phyloP scores from a whole-genome alignment of 2,329 filamentous ascomycete species.

The Epichloe gansuensis region DNA sequence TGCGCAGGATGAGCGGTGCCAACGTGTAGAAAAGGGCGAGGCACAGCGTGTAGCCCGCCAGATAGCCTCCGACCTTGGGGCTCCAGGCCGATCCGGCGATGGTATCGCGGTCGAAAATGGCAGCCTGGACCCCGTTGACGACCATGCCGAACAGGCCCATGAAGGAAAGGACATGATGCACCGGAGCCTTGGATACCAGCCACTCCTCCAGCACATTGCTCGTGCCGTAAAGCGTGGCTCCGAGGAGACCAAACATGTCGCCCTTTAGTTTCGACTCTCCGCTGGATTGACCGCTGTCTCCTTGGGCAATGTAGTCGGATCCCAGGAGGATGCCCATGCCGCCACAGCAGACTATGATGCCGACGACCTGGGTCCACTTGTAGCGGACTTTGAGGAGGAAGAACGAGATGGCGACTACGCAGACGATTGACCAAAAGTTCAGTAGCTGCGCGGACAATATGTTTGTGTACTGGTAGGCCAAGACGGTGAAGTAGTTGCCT shows the following conservation, averaged over 20 bases:
- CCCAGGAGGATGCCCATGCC: slow-evolving; percentile 80
- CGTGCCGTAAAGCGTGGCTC: slow-evolving; percentile 83
- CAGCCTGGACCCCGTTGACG: slow-evolving; percentile 85
- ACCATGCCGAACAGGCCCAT: slow-evolving; percentile 76
- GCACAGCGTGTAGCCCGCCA: slow-evolving; percentile 80
- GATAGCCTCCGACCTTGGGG: slow-evolving; percentile 55
- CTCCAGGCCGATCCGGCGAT: slow-evolving; percentile 10
- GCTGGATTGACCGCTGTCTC: slow-evolving; percentile 54
- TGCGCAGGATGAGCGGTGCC: slow-evolving; percentile 76
- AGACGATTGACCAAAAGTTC: slow-evolving; percentile 97
- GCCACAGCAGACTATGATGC: slow-evolving; percentile 82
- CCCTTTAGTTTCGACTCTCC: slow-evolving; percentile 67
- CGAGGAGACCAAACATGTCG: slow-evolving; percentile 81
- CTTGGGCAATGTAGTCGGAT: slow-evolving; percentile 68
- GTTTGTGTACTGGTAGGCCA: slow-evolving; percentile 87
- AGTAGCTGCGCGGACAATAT: slow-evolving; percentile 88
- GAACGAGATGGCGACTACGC: slow-evolving; percentile 80
- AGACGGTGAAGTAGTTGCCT: slow-evolving; percentile 95
- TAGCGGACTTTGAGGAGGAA: slow-evolving; percentile 78
- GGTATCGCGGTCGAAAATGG: slow-evolving; percentile 68
- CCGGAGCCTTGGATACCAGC: slow-evolving; percentile 71
- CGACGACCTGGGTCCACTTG: slow-evolving; percentile 69
- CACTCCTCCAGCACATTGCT: slow-evolving; percentile 91
- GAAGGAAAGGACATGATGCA: slow-evolving; percentile 90
- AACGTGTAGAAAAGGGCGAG: slow-evolving; percentile 78